A percentile compares a stretch with the other conserved stretches of the same genome.
Evolutionary conservation across 2,329 filamentous ascomycete genomes (phyloP).

Genomic region (Aspergillus japonicus): DNA sequence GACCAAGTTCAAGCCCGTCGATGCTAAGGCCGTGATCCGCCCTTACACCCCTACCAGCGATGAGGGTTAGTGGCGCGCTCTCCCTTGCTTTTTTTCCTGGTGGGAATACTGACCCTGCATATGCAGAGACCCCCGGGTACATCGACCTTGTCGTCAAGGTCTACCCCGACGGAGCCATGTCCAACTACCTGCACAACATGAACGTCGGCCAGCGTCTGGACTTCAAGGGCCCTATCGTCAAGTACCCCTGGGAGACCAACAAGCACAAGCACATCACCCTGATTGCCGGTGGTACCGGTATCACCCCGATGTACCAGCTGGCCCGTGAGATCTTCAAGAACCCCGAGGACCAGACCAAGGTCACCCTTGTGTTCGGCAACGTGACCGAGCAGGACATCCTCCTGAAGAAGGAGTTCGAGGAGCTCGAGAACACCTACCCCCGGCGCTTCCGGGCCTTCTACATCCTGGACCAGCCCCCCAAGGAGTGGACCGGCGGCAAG

Average conservation of each 20-base stretch:
- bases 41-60: constrained; percentile 93
- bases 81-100: neutral
- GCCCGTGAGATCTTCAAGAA: constrained; percentile 90
- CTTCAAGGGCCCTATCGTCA: constrained; percentile 93
- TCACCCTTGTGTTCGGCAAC: constrained; percentile 93
- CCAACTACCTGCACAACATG: constrained; percentile 80
- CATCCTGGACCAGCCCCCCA: constrained; percentile 78
- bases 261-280: constrained; percentile 76
- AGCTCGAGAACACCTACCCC: constrained; percentile 92
- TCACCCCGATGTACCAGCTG: constrained; percentile 98
- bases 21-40: constrained; percentile 79
- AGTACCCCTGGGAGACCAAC: constrained; percentile 86
- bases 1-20: constrained; percentile 85
- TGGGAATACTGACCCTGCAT: constrained; percentile 1
- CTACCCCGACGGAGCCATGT: constrained; percentile 91
- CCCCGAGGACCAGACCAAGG: constrained; percentile 94
- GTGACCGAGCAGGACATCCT: constrained; percentile 86
- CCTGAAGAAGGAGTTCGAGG: constrained; percentile 76
- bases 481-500: constrained; percentile 72
- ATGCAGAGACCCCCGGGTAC: constrained; percentile 68
- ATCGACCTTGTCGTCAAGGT: constrained; percentile 89
- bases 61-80: constrained; percentile 59
- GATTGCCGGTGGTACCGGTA: constrained; percentile 91
- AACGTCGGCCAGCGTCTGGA: constrained; percentile 77
- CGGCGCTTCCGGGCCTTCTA: constrained; percentile 96